These are phyloP conservation scores for Auricularia cornea DNA, from an alignment of 768 basidiomycete genomes.

Conservation along the genomic window DNA sequence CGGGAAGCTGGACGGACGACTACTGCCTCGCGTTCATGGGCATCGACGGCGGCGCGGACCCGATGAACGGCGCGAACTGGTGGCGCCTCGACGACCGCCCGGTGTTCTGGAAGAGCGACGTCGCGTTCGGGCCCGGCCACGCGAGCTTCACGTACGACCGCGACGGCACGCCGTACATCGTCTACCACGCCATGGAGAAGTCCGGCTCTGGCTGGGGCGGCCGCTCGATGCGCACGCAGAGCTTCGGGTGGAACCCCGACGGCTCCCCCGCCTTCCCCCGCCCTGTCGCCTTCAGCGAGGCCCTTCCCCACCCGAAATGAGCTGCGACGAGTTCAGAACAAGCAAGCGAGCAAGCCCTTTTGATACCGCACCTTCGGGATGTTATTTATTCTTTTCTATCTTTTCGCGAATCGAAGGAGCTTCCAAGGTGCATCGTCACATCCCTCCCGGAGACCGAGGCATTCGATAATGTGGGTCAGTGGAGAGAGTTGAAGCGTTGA, in stretches of 20 bases:
- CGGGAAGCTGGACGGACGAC: background rate
- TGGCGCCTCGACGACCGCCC: conserved; percentile 2
- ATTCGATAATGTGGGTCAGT: too few relatives aligned
- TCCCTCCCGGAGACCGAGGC: too few relatives aligned
- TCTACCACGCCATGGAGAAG: background rate
- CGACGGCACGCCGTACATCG: background rate
- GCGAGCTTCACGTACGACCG: background rate
- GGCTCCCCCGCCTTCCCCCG: background rate
- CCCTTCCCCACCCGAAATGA: background rate
- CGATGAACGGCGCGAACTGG: background rate
- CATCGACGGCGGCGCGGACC: conserved; percentile 1
- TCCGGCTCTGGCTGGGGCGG: background rate
- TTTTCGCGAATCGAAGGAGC: too few relatives aligned
- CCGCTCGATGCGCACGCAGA: background rate
- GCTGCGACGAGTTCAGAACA: background rate
- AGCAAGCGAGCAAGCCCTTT: too few relatives aligned
- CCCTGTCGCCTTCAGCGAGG: background rate
- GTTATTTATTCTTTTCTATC: too few relatives aligned
- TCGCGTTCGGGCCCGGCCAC: background rate
- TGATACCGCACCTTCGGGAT: too few relatives aligned
- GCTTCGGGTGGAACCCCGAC: conserved; percentile 1
- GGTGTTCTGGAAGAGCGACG: background rate
- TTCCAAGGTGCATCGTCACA: too few relatives aligned
- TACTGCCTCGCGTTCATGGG: conserved; percentile 1
- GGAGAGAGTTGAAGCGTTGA: too few relatives aligned